phyloP scores from a whole-genome alignment of 306 rosid genomes.

The Fagus sylvatica region DNA sequence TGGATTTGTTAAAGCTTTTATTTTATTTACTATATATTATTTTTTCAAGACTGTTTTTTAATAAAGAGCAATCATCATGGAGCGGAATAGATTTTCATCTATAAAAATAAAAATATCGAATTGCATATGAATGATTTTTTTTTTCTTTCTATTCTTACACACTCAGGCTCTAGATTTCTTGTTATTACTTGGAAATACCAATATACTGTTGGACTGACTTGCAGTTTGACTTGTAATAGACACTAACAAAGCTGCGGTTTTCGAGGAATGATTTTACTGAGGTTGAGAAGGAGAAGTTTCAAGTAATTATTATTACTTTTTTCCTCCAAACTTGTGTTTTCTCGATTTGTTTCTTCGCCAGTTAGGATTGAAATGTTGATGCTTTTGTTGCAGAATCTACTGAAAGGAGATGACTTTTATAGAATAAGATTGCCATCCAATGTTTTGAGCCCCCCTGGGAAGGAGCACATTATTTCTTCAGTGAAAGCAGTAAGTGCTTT shows the following conservation, averaged over 20 bases:
- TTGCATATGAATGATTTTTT: background rate
- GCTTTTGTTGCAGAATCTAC: constrained; percentile 49
- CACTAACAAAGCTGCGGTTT: constrained; percentile 92
- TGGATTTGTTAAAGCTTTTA: background rate
- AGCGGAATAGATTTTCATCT: too few relatives aligned
- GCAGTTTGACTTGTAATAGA: constrained; percentile 48
- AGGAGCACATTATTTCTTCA: constrained; percentile 68
- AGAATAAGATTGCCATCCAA: constrained; percentile 82
- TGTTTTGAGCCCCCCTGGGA: constrained; percentile 68
- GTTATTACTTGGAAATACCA: background rate
- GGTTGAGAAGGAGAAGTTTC: constrained; percentile 59
- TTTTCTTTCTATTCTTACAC: background rate
- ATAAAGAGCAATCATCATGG: too few relatives aligned
- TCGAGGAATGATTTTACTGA: constrained; percentile 63
- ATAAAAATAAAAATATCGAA: background rate
- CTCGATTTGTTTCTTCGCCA: background rate
- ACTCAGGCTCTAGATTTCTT: background rate
- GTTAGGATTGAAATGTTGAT: constrained; percentile 15
- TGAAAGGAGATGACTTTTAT: constrained; percentile 82
- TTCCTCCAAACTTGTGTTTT: background rate
- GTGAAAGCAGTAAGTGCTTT: constrained; percentile 76
- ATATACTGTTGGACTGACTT: constrained; percentile 13
- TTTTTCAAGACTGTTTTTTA: too few relatives aligned
- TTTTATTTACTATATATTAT: too few relatives aligned
- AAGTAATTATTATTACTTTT: constrained; percentile 36